Evolutionary conservation across 345 rosid species (phyloP).

Genomic region (Gossypium herbaceum): DNA sequence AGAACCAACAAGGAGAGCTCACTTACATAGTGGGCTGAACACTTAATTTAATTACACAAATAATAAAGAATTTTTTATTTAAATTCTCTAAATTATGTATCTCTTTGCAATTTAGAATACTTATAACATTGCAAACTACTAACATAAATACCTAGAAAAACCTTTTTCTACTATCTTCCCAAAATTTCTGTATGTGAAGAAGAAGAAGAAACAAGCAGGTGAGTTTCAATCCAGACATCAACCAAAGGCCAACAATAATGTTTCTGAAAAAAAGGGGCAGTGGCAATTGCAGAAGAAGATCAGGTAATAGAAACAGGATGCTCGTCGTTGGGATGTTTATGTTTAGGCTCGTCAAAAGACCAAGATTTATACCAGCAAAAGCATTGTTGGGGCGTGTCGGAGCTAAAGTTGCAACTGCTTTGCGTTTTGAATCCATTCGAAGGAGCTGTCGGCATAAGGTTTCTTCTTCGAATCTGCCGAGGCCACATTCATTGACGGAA

Average conservation of each 20-base stretch:
- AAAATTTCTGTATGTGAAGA: conserved; percentile 39
- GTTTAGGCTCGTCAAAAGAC: conserved; percentile 35
- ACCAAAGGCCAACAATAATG: conserved; percentile 31
- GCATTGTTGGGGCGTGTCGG: conserved; percentile 47
- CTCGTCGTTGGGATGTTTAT: conserved; percentile 40
- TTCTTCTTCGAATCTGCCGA: conserved; percentile 41
- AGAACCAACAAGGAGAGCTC: no score
- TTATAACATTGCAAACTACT: not conserved
- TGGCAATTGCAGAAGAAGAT: conserved; percentile 16
- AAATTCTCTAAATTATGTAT: no score
- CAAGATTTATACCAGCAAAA: conserved; percentile 39
- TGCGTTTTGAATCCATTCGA: conserved; percentile 41
- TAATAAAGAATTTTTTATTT: no score
- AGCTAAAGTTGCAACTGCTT: conserved; percentile 49
- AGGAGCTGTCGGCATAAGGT: conserved; percentile 46
- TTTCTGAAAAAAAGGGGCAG: conserved; percentile 40
- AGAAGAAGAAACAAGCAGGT: conserved; percentile 54
- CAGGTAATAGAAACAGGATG: conserved; percentile 29
- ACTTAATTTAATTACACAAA: no score
- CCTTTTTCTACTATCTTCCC: conserved; percentile 6
- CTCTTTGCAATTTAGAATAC: not conserved
- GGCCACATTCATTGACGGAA: conserved; percentile 74
- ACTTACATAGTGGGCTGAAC: no score
- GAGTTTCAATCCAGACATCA: conserved; percentile 57
- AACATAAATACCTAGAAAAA: conserved; percentile 34